A percentile compares a stretch with the other conserved stretches of the same genome.
phyloP scores from a whole-genome alignment of 768 basidiomycete genomes.

The Symmetrospora coprosmae region DNA sequence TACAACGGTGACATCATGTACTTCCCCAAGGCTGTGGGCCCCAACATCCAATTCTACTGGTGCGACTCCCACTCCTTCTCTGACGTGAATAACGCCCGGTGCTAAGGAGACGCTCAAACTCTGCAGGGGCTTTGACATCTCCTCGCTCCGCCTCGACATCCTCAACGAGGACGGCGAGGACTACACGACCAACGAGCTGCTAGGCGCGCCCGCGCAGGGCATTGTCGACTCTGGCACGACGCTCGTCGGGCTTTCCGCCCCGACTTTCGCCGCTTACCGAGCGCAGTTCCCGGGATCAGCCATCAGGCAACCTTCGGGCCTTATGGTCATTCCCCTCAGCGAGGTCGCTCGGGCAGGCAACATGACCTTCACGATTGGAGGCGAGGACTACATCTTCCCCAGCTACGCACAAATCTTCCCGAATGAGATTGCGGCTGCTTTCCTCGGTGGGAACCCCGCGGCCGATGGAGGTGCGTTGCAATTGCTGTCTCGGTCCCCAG shows the following conservation, averaged over 20 bases:
- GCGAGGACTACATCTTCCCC: slow-evolving; percentile 12
- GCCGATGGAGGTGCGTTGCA: not conserved
- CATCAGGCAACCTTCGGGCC: not conserved
- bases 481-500: too few relatives aligned
- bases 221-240: slow-evolving; percentile 12
- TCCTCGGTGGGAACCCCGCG: not conserved
- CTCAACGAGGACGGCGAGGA: slow-evolving; percentile 1
- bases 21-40: not conserved
- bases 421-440: not conserved
- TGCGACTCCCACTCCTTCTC: not conserved
- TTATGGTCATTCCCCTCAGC: not conserved
- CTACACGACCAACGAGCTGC: not conserved
- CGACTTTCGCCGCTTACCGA: slow-evolving; percentile 1
- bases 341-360: slow-evolving; percentile 13
- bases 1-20: not conserved
- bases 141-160: slow-evolving; percentile 5
- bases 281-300: not conserved
- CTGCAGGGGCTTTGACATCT: slow-evolving; percentile 6
- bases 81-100: too few relatives aligned
- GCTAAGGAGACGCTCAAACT: not conserved
- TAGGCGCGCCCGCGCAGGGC: not conserved
- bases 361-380: slow-evolving; percentile 16
- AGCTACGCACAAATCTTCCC: slow-evolving; percentile 15
- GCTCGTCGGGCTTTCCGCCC: not conserved
- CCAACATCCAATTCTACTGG: not conserved